phyloP scores from a whole-genome alignment of 371 early-diverging fungal species.

The Mortierella sp. region DNA sequence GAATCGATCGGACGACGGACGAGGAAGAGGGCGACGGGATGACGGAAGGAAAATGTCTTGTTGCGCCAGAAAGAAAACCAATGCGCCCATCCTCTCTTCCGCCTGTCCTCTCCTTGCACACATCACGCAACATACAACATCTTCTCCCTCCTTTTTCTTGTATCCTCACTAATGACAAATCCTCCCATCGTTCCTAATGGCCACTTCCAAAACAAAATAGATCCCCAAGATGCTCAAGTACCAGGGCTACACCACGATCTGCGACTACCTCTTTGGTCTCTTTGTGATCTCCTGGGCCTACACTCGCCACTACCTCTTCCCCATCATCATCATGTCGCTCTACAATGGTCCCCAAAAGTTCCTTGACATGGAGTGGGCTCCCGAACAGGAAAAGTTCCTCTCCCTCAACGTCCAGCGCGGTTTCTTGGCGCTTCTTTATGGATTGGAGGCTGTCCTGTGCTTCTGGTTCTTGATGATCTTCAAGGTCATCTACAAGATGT shows the following conservation, averaged over 20 bases:
- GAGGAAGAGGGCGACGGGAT: neutral
- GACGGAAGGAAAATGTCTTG: neutral
- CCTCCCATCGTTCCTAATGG: neutral
- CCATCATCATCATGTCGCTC: constrained; percentile 68
- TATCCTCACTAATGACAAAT: neutral
- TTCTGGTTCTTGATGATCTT: constrained; percentile 88
- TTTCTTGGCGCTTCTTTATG: constrained; percentile 71
- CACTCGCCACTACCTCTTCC: constrained; percentile 81
- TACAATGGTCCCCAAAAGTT: constrained; percentile 66
- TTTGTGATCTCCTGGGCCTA: constrained; percentile 86
- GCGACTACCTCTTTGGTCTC: constrained; percentile 81
- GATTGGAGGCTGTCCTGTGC: constrained; percentile 77
- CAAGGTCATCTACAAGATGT: constrained; percentile 73
- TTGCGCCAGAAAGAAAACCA: neutral
- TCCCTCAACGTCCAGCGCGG: constrained; percentile 65
- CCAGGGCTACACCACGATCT: constrained; percentile 66
- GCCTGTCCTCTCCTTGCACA: neutral
- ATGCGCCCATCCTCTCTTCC: neutral
- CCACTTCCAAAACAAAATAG: constrained; percentile 6
- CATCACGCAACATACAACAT: neutral
- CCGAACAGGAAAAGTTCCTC: constrained; percentile 71
- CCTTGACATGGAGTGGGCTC: constrained; percentile 75
- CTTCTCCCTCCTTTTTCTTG: neutral
- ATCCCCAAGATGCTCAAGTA: constrained; percentile 85
- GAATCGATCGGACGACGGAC: neutral